Evolutionary conservation across 257 asterid genomes (phyloP).

Genomic region (Leonotis leonurus): DNA sequence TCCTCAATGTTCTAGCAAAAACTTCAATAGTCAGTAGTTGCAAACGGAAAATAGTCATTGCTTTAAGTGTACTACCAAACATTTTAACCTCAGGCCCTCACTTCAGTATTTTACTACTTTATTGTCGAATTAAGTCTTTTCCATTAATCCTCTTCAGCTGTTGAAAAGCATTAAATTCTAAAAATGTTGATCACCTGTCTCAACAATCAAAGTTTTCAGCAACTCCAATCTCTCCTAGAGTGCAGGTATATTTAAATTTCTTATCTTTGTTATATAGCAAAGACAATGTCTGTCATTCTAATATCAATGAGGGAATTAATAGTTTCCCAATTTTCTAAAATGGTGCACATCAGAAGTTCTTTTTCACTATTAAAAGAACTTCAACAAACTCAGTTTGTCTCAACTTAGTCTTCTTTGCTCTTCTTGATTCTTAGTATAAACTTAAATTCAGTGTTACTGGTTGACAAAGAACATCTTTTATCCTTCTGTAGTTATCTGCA

Average conservation of each 20-base stretch:
- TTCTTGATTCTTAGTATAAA: too few species aligned
- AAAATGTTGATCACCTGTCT: neutral
- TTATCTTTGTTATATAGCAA: neutral
- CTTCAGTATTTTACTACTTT: neutral
- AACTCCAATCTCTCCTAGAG: neutral
- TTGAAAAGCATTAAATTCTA: neutral
- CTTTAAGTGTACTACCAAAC: too few species aligned
- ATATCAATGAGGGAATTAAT: too few species aligned
- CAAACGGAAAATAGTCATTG: too few species aligned
- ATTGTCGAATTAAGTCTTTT: neutral
- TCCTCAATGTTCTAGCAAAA: neutral
- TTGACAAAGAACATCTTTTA: neutral
- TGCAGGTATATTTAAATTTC: neutral
- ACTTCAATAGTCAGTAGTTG: too few species aligned
- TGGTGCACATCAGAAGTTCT: neutral
- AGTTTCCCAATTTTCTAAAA: too few species aligned
- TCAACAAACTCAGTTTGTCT: neutral
- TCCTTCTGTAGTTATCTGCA: neutral
- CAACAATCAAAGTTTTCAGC: neutral
- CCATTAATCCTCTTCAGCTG: neutral
- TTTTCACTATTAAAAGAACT: neutral
- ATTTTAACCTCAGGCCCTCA: neutral
- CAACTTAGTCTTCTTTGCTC: neutral
- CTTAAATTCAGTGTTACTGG: neutral
- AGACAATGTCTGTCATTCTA: neutral